Evolutionary conservation across 768 basidiomycete genomes (phyloP).

Genomic region (Podaxis sp.): DNA sequence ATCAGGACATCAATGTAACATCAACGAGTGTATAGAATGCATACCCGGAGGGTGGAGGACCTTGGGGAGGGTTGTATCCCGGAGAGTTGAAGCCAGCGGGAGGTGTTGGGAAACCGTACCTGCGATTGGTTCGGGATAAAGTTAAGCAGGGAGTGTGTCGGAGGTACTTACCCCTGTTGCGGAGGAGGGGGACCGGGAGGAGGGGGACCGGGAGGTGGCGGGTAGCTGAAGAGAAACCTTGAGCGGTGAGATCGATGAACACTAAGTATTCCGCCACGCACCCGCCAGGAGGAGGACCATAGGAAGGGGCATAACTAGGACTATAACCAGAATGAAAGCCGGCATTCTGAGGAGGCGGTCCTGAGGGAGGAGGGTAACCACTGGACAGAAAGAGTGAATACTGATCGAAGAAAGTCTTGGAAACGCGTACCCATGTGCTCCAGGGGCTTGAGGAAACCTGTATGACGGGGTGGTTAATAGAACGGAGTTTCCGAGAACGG

Average conservation of each 20-base stretch:
- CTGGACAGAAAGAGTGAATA: not conserved
- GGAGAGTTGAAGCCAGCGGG: constrained; percentile 6
- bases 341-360: constrained; percentile 19
- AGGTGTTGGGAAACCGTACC: constrained; percentile 13
- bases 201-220: constrained; percentile 20
- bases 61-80: constrained; percentile 14
- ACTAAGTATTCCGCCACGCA: not conserved
- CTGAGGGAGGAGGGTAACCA: constrained; percentile 17
- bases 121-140: not conserved
- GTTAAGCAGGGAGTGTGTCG: not conserved
- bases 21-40: constrained; percentile 6
- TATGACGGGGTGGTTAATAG: not conserved
- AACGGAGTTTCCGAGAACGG: not conserved
- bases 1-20: not conserved
- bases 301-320: constrained; percentile 41
- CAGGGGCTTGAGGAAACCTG: constrained; percentile 29
- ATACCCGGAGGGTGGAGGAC: constrained; percentile 29
- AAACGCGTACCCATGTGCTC: constrained; percentile 20
- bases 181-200: constrained; percentile 6
- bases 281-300: constrained; percentile 21
- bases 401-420: not conserved
- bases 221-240: constrained; percentile 14
- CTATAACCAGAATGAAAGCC: constrained; percentile 37
- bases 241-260: not conserved
- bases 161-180: constrained; percentile 7